These are phyloP conservation scores for Chlorella sp. DNA, from an alignment of 139 green algal species.

Conservation along the genomic window DNA sequence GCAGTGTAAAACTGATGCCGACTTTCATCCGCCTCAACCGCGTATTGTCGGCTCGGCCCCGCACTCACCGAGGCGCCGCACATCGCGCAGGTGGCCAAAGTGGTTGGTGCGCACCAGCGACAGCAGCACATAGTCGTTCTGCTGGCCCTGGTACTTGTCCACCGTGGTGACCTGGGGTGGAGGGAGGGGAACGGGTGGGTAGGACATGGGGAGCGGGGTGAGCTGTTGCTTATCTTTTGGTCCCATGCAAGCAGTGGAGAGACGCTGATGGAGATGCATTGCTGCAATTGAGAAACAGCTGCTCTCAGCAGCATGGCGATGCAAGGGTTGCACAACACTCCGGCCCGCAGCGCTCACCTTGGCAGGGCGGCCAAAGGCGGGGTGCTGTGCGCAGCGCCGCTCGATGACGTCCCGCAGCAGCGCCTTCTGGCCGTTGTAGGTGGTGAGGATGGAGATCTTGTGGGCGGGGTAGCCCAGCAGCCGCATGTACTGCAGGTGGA, in stretches of 20 bases:
- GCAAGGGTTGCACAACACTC: too few species aligned
- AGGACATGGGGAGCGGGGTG: background rate
- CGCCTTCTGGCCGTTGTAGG: constrained; percentile 98
- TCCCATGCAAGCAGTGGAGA: too few species aligned
- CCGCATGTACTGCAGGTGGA: constrained; percentile 85
- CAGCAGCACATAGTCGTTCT: constrained; percentile 98
- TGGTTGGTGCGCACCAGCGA: constrained; percentile 90
- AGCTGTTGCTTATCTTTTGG: too few species aligned
- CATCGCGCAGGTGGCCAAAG: constrained; percentile 96
- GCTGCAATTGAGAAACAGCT: too few species aligned
- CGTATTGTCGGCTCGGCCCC: too few species aligned
- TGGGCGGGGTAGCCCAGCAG: constrained; percentile 93
- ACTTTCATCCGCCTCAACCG: too few species aligned
- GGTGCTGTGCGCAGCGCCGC: constrained; percentile 86
- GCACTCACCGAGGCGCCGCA: constrained; percentile 81
- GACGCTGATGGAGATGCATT: too few species aligned
- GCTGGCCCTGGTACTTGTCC: constrained; percentile 99
- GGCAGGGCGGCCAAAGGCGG: constrained; percentile 85
- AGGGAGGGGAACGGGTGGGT: background rate
- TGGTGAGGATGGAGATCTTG: constrained; percentile 97
- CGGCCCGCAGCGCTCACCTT: constrained; percentile 70
- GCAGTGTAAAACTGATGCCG: too few species aligned
- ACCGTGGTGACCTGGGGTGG: constrained; percentile 83
- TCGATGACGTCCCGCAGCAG: constrained; percentile 94
- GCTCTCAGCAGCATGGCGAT: too few species aligned